These are phyloP conservation scores for Claviceps quebecensis DNA, from an alignment of 2,329 filamentous ascomycete species.

Conservation along the genomic window DNA sequence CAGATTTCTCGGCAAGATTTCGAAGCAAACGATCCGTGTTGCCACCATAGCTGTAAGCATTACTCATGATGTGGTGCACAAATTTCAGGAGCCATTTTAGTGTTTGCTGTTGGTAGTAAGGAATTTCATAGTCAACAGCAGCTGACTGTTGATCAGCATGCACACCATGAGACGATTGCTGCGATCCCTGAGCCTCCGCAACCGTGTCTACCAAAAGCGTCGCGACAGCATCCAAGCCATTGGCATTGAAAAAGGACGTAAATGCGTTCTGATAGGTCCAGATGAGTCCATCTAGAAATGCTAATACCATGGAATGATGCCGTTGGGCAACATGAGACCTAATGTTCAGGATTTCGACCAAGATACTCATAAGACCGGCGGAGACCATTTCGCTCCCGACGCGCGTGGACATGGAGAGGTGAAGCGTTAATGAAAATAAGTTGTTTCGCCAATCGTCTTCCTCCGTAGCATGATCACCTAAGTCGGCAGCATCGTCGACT, in stretches of 20 bases:
- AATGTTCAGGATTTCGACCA: slow-evolving; percentile 77
- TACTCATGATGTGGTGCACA: slow-evolving; percentile 87
- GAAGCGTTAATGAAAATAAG: slow-evolving; percentile 74
- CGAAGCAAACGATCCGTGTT: slow-evolving; percentile 82
- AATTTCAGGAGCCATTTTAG: slow-evolving; percentile 92
- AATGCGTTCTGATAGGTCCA: slow-evolving; percentile 78
- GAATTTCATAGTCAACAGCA: slow-evolving; percentile 83
- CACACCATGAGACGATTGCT: slow-evolving; percentile 58
- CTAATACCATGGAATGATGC: slow-evolving; percentile 69
- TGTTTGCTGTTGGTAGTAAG: slow-evolving; percentile 85
- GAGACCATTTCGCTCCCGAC: slow-evolving; percentile 75
- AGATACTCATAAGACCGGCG: slow-evolving; percentile 76
- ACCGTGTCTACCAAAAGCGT: slow-evolving; percentile 73
- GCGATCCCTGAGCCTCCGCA: slow-evolving; percentile 50
- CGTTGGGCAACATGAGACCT: slow-evolving; percentile 71
- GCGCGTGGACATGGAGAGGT: slow-evolving; percentile 59
- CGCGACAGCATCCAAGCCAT: slow-evolving; percentile 82
- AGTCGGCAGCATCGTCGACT: slow-evolving; percentile 35
- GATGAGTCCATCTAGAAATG: slow-evolving; percentile 78
- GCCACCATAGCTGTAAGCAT: slow-evolving; percentile 51
- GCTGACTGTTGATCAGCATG: slow-evolving; percentile 56
- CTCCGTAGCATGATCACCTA: slow-evolving; percentile 46
- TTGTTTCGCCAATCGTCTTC: slow-evolving; percentile 82
- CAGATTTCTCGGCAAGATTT: slow-evolving; percentile 87
- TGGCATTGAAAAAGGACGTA: slow-evolving; percentile 64